Conservation (phyloP, 352 stramenopile species). For the Pythium oligandrum region DNA sequence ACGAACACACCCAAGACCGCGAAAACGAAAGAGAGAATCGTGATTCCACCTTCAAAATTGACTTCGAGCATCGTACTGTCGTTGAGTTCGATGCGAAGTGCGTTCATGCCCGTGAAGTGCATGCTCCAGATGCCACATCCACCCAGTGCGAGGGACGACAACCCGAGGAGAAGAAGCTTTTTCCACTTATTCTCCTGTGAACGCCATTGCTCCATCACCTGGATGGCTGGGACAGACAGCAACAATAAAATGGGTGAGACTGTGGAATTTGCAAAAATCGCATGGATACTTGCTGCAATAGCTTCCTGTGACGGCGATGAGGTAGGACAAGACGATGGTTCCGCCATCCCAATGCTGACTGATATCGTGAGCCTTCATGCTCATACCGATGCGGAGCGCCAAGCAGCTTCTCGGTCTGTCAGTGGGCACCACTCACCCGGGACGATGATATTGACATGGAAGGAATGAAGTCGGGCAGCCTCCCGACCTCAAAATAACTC, state of each 20-base stretch:
- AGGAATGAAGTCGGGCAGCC: no score
- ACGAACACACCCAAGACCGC: constrained; percentile 52
- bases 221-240: constrained; percentile 32
- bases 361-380: constrained; percentile 10
- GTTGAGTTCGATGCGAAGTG: constrained; percentile 34
- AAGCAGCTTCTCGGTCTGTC: no score
- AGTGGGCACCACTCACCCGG: no score
- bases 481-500: no score
- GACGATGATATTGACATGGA: no score
- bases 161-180: constrained; percentile 36
- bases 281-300: constrained; percentile 39
- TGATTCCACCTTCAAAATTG: constrained; percentile 48
- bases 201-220: constrained; percentile 71
- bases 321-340: constrained; percentile 43
- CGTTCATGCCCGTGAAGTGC: constrained; percentile 74
- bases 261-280: neutral
- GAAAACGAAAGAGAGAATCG: constrained; percentile 52
- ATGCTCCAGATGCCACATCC: constrained; percentile 71
- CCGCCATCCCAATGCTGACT: constrained; percentile 36
- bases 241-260: neutral
- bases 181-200: constrained; percentile 24
- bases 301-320: constrained; percentile 50
- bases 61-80: constrained; percentile 39
- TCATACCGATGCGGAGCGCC: no score
- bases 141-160: constrained; percentile 45